A percentile compares a stretch with the other conserved stretches of the same genome.
These are phyloP conservation scores for Aspergillus neotritici DNA, from an alignment of 2,329 filamentous ascomycete genomes.

Conservation along the genomic window DNA sequence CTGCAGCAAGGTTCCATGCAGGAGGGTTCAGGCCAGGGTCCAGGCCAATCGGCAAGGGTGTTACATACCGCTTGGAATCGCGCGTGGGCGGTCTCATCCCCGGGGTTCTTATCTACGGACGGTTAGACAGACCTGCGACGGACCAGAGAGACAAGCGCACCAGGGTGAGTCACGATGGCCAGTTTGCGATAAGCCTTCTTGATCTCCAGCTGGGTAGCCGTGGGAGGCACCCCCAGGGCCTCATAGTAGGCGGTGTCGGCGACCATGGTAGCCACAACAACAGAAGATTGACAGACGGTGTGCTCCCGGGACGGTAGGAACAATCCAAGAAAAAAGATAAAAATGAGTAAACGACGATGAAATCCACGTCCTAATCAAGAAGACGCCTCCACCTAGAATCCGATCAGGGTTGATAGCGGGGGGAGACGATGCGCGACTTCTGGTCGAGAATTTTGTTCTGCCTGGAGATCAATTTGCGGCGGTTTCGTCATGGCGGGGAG, in stretches of 20 bases:
- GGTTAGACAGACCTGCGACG: conserved; percentile 17
- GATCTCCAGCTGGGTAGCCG: conserved; percentile 84
- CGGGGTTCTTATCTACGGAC: conserved; percentile 83
- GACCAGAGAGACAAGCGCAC: conserved; percentile 39
- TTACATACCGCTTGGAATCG: conserved; percentile 78
- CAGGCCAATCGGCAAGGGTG: neutral
- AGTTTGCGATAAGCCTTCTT: conserved; percentile 96
- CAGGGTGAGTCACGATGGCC: conserved; percentile 87
- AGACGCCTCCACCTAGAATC: too few species aligned
- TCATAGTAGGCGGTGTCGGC: conserved; percentile 88
- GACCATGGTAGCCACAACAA: conserved; percentile 57
- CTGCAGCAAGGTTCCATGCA: neutral
- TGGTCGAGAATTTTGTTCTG: conserved; percentile 16
- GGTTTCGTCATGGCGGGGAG: conserved; percentile 25
- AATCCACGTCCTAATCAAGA: too few species aligned
- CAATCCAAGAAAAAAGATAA: neutral
- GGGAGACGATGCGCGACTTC: neutral
- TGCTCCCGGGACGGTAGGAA: neutral
- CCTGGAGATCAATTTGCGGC: conserved; percentile 16
- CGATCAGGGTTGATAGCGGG: neutral
- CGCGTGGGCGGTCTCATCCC: conserved; percentile 86
- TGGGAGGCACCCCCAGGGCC: conserved; percentile 74
- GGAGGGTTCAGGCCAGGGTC: neutral
- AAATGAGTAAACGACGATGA: neutral
- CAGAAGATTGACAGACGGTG: neutral